These are phyloP conservation scores for Tolypocladium nubicola DNA, from an alignment of 2,329 filamentous ascomycete species.

Conservation along the genomic window DNA sequence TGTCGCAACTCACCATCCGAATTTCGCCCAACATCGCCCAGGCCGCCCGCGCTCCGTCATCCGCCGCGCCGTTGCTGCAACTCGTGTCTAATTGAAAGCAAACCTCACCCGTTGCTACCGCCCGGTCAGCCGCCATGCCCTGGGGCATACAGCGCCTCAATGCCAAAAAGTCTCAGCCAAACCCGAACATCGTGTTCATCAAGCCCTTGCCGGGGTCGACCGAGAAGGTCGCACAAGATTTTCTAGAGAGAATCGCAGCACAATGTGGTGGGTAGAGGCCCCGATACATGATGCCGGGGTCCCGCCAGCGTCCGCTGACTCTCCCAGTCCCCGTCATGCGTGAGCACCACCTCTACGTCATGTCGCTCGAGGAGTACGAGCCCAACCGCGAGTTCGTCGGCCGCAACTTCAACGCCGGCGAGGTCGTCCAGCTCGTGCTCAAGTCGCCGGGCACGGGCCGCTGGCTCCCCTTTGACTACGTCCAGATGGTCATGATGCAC, in stretches of 20 bases:
- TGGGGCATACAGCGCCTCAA: constrained; percentile 73
- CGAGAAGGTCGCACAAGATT: constrained; percentile 54
- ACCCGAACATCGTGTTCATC: constrained; percentile 74
- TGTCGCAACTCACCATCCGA: background rate
- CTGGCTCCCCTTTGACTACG: constrained; percentile 75
- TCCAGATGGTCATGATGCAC: constrained; percentile 95
- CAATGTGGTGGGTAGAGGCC: constrained; percentile 50
- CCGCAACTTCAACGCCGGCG: constrained; percentile 83
- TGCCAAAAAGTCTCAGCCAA: constrained; percentile 62
- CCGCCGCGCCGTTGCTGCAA: background rate
- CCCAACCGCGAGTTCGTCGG: constrained; percentile 76
- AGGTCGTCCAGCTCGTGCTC: constrained; percentile 77
- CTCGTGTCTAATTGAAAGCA: background rate
- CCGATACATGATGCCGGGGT: no score
- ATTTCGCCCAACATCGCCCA: background rate
- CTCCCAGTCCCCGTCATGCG: constrained; percentile 56
- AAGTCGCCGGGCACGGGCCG: constrained; percentile 50
- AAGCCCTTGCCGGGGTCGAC: constrained; percentile 61
- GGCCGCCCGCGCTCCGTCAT: background rate
- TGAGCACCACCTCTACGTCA: constrained; percentile 52
- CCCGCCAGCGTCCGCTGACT: background rate
- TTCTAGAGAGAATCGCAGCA: constrained; percentile 67
- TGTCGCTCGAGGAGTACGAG: constrained; percentile 69
- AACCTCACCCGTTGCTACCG: background rate
- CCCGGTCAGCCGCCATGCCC: constrained; percentile 44